Conservation (phyloP, 345 rosid species). For the Ailanthus altissimus region DNA sequence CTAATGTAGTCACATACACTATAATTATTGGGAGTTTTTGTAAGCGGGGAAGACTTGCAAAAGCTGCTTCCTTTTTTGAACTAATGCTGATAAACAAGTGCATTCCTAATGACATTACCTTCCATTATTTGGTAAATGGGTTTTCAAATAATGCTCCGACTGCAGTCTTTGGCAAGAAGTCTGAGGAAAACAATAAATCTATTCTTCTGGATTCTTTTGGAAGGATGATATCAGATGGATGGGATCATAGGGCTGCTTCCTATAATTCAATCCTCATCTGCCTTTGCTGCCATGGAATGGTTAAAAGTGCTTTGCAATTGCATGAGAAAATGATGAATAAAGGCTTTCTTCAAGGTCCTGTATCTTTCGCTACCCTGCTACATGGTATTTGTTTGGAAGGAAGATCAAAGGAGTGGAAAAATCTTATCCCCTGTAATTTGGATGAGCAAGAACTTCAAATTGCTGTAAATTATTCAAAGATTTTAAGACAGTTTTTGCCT, state of each 20-base stretch:
- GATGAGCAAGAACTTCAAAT: conserved; percentile 47
- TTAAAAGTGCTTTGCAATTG: conserved; percentile 56
- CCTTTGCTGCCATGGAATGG: conserved; percentile 72
- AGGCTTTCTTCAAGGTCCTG: conserved; percentile 64
- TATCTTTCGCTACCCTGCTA: conserved; percentile 58
- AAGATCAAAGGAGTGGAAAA: conserved; percentile 57
- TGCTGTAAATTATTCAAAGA: conserved; percentile 47
- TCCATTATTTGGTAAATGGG: conserved; percentile 69
- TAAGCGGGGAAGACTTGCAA: conserved; percentile 60
- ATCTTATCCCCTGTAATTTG: conserved; percentile 36
- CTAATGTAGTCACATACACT: conserved; percentile 82
- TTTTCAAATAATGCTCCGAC: conserved; percentile 42
- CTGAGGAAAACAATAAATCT: conserved; percentile 35
- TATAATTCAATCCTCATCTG: conserved; percentile 57
- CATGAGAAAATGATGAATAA: conserved; percentile 50
- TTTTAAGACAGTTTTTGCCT: conserved; percentile 44
- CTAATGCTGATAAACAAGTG: conserved; percentile 66
- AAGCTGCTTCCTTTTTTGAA: conserved; percentile 69
- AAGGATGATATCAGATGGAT: conserved; percentile 66
- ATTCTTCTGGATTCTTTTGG: conserved; percentile 49
- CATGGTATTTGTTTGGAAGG: conserved; percentile 67
- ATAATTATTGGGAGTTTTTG: conserved; percentile 61
- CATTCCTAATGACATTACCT: conserved; percentile 69
- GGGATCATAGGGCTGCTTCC: conserved; percentile 52
- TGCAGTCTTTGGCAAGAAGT: conserved; percentile 25